These are phyloP conservation scores for Rhododendron simsii DNA, from an alignment of 148 eudicot genomes.

Conservation along the genomic window DNA sequence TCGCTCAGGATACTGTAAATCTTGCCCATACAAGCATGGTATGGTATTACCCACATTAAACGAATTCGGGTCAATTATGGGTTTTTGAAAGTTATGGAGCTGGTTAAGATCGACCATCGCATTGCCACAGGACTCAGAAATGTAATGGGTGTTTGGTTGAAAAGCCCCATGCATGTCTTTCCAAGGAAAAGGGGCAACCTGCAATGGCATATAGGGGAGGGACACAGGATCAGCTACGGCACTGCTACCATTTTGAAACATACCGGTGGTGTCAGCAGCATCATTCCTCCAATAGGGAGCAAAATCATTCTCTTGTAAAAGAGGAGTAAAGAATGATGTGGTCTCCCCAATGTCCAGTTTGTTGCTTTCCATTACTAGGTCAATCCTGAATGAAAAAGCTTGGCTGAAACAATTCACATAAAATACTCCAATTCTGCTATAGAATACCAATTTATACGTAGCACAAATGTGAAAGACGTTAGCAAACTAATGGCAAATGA, in stretches of 20 bases:
- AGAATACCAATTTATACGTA: not conserved
- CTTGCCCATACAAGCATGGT: conserved; percentile 5
- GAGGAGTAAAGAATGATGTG: conserved; percentile 9
- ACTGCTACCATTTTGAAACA: conserved; percentile 2
- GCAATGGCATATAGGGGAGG: not conserved
- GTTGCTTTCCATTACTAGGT: conserved; percentile 13
- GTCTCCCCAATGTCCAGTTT: conserved; percentile 2
- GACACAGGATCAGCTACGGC: conserved; percentile 10
- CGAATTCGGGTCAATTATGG: conserved; percentile 4
- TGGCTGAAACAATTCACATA: not conserved
- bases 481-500: not conserved
- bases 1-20: conserved; percentile 1
- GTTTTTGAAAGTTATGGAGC: conserved; percentile 11
- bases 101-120: conserved; percentile 15
- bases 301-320: conserved; percentile 8
- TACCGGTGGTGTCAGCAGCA: conserved; percentile 16
- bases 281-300: conserved; percentile 3
- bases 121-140: conserved; percentile 6
- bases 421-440: not conserved
- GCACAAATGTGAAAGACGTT: not conserved
- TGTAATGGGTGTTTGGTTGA: not conserved
- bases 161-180: conserved; percentile 6
- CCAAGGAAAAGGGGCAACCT: conserved; percentile 1
- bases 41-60: not conserved
- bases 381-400: conserved; percentile 2